Evolutionary conservation across 2,329 filamentous ascomycete genomes (phyloP).

Genomic region (Phialemonium atrogriseum): DNA sequence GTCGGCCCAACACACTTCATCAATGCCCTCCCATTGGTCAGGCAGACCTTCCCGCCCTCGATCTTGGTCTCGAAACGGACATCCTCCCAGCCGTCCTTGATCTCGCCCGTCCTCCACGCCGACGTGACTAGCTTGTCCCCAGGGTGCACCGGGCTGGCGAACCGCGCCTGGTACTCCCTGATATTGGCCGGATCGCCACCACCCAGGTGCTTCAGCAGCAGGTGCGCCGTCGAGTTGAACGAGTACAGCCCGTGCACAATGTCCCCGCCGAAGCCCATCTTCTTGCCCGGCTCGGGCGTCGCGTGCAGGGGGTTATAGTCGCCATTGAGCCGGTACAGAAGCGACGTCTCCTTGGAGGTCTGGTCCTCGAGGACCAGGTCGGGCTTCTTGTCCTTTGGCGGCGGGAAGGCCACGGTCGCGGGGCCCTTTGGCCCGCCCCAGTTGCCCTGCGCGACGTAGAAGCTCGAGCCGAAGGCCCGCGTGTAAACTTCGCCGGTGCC

Average conservation of each 20-base stretch:
- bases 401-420: conserved; percentile 67
- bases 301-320: conserved; percentile 94
- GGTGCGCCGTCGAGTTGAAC: conserved; percentile 74
- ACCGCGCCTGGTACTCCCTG: conserved; percentile 81
- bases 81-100: conserved; percentile 68
- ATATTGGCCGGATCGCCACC: conserved; percentile 72
- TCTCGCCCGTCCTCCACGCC: conserved; percentile 69
- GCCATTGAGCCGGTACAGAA: conserved; percentile 78
- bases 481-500: conserved; percentile 62
- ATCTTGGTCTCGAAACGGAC: conserved; percentile 72
- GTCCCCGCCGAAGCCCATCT: conserved; percentile 84
- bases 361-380: conserved; percentile 64
- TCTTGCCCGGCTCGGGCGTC: conserved; percentile 71
- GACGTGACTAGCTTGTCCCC: conserved; percentile 75
- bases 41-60: conserved; percentile 71
- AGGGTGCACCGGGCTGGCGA: conserved; percentile 75
- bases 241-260: conserved; percentile 88
- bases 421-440: conserved; percentile 92
- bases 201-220: conserved; percentile 64
- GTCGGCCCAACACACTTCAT: conserved; percentile 53
- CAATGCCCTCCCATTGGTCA: conserved; percentile 79
- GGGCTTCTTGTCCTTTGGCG: conserved; percentile 59
- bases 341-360: conserved; percentile 62
- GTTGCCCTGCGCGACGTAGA: conserved; percentile 70
- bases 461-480: conserved; percentile 60